Percentiles rank a stretch among this genome's conserved stretches.
These are phyloP conservation scores for Jatropha curcas DNA, from an alignment of 345 rosid species.

Conservation along the genomic window DNA sequence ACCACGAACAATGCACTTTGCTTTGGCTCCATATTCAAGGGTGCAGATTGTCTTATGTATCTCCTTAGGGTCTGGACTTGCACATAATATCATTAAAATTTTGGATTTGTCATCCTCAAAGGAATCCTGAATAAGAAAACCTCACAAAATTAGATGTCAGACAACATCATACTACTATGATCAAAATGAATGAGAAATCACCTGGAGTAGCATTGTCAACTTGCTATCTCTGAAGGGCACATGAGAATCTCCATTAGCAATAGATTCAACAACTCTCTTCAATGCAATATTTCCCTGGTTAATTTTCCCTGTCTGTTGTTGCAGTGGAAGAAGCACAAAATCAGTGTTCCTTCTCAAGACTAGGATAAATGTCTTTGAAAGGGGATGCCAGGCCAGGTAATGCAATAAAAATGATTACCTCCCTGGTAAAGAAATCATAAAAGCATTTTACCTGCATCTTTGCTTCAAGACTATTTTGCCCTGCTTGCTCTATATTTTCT, in stretches of 20 bases:
- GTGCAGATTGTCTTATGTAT: conserved; percentile 95
- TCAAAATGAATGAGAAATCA: conserved; percentile 17
- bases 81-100: conserved; percentile 92
- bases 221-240: conserved; percentile 99
- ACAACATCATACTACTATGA: neutral
- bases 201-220: conserved; percentile 95
- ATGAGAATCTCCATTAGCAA: conserved; percentile 97
- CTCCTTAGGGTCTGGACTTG: conserved; percentile 96
- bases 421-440: neutral
- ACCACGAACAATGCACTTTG: conserved; percentile 91
- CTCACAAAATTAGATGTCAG: neutral
- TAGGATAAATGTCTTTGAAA: neutral
- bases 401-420: too few species aligned
- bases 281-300: conserved; percentile 94
- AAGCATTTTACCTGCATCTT: conserved; percentile 78
- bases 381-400: neutral
- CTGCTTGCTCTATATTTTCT: conserved; percentile 97
- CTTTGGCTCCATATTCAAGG: conserved; percentile 96
- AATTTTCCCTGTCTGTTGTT: conserved; percentile 86
- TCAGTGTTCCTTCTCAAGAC: neutral
- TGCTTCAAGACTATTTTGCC: conserved; percentile 88
- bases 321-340: conserved; percentile 21
- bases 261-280: conserved; percentile 96
- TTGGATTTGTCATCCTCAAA: conserved; percentile 95
- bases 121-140: conserved; percentile 63